Evolutionary conservation across 2,329 filamentous ascomycete genomes (phyloP).

Genomic region (Fusarium coicis): DNA sequence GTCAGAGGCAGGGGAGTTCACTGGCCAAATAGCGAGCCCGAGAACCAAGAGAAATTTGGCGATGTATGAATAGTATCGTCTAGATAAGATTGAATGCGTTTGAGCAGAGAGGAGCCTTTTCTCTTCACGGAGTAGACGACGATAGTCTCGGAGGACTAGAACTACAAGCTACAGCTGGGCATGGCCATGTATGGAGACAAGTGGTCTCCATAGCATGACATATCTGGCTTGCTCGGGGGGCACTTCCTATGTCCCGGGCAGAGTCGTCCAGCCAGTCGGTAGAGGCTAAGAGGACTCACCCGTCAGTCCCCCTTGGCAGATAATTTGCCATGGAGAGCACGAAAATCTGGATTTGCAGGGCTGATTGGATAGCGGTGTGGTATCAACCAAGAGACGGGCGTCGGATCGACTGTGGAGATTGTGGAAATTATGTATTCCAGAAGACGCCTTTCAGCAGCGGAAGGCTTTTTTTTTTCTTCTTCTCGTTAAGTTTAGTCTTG

Average conservation of each 20-base stretch:
- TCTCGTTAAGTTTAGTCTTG: constrained; percentile 16
- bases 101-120: constrained; percentile 23
- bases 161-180: background rate
- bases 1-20: constrained; percentile 27
- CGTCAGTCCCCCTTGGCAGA: constrained; percentile 1
- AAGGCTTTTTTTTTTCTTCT: background rate
- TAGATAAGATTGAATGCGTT: constrained; percentile 32
- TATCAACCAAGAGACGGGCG: constrained; percentile 34
- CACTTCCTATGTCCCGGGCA: constrained; percentile 26
- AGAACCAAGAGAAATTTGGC: constrained; percentile 1
- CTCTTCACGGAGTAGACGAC: constrained; percentile 5
- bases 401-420: constrained; percentile 35
- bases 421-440: constrained; percentile 42
- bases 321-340: constrained; percentile 29
- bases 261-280: constrained; percentile 36
- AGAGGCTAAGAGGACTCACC: constrained; percentile 18
- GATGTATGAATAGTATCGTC: background rate
- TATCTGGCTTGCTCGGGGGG: constrained; percentile 9
- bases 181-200: background rate
- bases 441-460: constrained; percentile 27
- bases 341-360: constrained; percentile 34
- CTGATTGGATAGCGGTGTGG: constrained; percentile 44
- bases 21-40: constrained; percentile 23
- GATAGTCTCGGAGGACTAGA: background rate
- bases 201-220: background rate